Percentiles rank a stretch among this genome's conserved stretches.
Evolutionary conservation across 345 rosid genomes (phyloP).

Genomic region (Luvunga scandens): DNA sequence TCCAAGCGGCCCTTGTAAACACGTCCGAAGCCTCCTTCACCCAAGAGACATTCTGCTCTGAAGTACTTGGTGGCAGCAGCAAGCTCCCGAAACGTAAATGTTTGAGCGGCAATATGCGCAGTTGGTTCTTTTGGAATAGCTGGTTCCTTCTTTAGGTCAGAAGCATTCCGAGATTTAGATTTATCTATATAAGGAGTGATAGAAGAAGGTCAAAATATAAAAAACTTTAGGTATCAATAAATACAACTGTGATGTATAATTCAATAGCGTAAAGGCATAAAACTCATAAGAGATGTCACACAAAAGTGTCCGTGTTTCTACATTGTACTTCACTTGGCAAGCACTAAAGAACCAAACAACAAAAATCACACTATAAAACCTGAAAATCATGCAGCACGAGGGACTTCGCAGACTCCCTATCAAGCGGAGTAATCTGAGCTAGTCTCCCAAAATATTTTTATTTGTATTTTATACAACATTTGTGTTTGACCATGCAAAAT

Average conservation of each 20-base stretch:
- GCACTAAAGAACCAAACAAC: background rate
- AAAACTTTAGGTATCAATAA: background rate
- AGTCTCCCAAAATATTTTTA: background rate
- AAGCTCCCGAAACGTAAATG: conserved; percentile 87
- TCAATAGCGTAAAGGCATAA: background rate
- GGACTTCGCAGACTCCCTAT: background rate
- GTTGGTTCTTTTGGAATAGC: conserved; percentile 66
- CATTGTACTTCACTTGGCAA: background rate
- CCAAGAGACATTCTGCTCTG: conserved; percentile 72
- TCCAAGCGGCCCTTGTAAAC: conserved; percentile 92
- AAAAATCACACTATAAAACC: background rate
- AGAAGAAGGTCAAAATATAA: background rate
- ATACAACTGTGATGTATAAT: background rate
- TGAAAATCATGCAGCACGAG: background rate
- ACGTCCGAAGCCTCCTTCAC: conserved; percentile 97
- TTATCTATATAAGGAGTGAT: conserved; percentile 46
- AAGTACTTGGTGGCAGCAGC: conserved; percentile 86
- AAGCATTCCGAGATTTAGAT: conserved; percentile 62
- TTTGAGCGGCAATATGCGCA: conserved; percentile 82
- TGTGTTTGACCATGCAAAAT: conserved; percentile 8
- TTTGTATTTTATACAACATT: background rate
- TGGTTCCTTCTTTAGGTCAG: conserved; percentile 75
- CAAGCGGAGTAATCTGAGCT: background rate
- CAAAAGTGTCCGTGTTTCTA: background rate
- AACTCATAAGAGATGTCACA: background rate